Evolutionary conservation across 495 filamentous ascomycete genomes (phyloP).

Genomic region (Podospora conica): DNA sequence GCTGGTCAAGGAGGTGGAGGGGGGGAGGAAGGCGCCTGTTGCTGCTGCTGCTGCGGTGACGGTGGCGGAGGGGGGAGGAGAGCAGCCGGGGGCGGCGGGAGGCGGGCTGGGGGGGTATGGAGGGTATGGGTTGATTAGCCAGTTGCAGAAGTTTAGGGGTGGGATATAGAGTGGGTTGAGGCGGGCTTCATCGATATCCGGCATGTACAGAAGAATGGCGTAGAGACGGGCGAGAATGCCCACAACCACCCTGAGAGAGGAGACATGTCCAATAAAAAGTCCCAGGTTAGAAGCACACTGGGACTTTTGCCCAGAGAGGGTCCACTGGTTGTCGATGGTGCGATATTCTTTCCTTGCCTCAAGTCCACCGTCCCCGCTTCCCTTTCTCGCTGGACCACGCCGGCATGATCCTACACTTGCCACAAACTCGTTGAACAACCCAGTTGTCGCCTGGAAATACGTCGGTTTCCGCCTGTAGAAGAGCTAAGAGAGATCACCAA

Average conservation of each 20-base stretch:
- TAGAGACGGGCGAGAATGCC: background rate
- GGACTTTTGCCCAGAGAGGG: background rate
- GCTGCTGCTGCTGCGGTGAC: conserved; percentile 16
- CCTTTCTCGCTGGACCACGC: background rate
- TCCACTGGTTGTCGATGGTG: background rate
- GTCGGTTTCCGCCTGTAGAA: too few species aligned
- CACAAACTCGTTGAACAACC: background rate
- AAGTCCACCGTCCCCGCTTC: background rate
- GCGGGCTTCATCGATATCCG: background rate
- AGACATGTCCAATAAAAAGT: background rate
- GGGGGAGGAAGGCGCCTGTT: conserved; percentile 8
- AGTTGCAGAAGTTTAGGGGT: conserved; percentile 70
- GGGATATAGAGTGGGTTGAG: conserved; percentile 47
- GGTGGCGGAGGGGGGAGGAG: conserved; percentile 12
- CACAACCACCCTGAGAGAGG: background rate
- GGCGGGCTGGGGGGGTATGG: conserved; percentile 30
- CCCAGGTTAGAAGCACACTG: background rate
- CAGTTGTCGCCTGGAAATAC: background rate
- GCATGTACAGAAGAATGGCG: background rate
- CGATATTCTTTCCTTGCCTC: background rate
- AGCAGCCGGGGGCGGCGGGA: conserved; percentile 10
- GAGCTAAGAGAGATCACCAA: too few species aligned
- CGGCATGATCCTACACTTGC: background rate
- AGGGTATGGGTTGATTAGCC: conserved; percentile 73
- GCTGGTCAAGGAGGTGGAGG: conserved; percentile 45